Conservation (phyloP, 2,329 filamentous ascomycete species). For the Cyanodermella asteris region DNA sequence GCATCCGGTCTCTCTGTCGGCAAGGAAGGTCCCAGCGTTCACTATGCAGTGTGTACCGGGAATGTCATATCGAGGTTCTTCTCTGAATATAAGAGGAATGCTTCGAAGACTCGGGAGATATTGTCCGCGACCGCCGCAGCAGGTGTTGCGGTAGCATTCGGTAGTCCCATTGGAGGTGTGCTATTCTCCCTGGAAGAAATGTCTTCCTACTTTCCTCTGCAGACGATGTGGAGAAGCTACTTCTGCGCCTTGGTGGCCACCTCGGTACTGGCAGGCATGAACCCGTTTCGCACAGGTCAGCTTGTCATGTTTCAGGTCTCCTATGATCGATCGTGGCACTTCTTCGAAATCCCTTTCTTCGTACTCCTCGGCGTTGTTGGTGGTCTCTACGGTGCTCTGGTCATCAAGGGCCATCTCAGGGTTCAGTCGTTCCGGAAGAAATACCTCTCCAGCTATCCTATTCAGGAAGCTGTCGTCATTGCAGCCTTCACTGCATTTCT, state of each 20-base stretch:
- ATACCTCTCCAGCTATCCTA: conserved; percentile 62
- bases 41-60: conserved; percentile 92
- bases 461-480: conserved; percentile 67
- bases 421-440: conserved; percentile 86
- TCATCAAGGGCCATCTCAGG: conserved; percentile 92
- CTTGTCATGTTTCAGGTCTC: conserved; percentile 97
- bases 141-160: conserved; percentile 89
- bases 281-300: conserved; percentile 89
- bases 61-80: conserved; percentile 92
- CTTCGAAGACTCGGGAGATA: conserved; percentile 86
- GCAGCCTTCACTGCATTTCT: conserved; percentile 68
- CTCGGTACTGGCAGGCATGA: conserved; percentile 78
- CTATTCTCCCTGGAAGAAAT: conserved; percentile 96
- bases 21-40: conserved; percentile 95
- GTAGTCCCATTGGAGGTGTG: conserved; percentile 89
- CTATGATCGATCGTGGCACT: conserved; percentile 94
- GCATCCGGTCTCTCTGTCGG: conserved; percentile 85
- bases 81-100: conserved; percentile 74
- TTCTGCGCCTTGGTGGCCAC: conserved; percentile 94
- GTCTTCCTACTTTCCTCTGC: conserved; percentile 86
- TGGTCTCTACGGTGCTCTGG: conserved; percentile 82
- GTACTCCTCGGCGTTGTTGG: conserved; percentile 80
- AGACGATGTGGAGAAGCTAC: conserved; percentile 95
- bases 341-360: conserved; percentile 89
- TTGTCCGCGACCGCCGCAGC: conserved; percentile 85